Conservation (phyloP, 306 rosid genomes). For the Sicyos baderoa region DNA sequence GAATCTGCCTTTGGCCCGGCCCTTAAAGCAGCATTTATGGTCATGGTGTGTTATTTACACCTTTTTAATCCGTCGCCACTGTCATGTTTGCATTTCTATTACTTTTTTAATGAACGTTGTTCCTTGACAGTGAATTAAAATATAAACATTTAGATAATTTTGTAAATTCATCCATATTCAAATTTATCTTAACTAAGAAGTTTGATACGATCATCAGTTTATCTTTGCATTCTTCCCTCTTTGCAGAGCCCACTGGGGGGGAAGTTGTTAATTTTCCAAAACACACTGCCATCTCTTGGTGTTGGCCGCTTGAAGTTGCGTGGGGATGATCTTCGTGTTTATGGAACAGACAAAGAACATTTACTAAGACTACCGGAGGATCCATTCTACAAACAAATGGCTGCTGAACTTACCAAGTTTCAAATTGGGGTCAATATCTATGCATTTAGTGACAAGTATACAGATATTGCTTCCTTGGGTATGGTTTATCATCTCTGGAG, state of each 20-base stretch:
- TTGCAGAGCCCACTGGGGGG: slow-evolving; percentile 94
- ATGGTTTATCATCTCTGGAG: slow-evolving; percentile 19
- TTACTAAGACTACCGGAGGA: slow-evolving; percentile 78
- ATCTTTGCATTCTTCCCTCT: slow-evolving; percentile 19
- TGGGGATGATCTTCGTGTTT: slow-evolving; percentile 87
- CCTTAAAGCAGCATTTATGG: slow-evolving; percentile 83
- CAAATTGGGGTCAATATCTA: slow-evolving; percentile 77
- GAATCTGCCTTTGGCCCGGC: slow-evolving; percentile 99
- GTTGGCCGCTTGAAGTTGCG: slow-evolving; percentile 92
- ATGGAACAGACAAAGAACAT: slow-evolving; percentile 94
- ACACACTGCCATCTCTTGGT: slow-evolving; percentile 92
- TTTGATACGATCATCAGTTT: background rate
- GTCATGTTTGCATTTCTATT: background rate
- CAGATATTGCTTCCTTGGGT: slow-evolving; percentile 96
- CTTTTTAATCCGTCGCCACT: background rate
- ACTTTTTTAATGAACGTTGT: background rate
- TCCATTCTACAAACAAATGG: slow-evolving; percentile 99
- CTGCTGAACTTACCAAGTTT: slow-evolving; percentile 90
- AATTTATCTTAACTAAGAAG: background rate
- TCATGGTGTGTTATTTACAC: slow-evolving; percentile 53
- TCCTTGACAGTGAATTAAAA: slow-evolving; percentile 11
- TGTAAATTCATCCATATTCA: background rate
- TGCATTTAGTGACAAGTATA: slow-evolving; percentile 96
- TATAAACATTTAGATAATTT: background rate
- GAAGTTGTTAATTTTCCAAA: slow-evolving; percentile 88